Conservation (phyloP, 2,329 filamentous ascomycete genomes). For the Sclerotinia borealis region DNA sequence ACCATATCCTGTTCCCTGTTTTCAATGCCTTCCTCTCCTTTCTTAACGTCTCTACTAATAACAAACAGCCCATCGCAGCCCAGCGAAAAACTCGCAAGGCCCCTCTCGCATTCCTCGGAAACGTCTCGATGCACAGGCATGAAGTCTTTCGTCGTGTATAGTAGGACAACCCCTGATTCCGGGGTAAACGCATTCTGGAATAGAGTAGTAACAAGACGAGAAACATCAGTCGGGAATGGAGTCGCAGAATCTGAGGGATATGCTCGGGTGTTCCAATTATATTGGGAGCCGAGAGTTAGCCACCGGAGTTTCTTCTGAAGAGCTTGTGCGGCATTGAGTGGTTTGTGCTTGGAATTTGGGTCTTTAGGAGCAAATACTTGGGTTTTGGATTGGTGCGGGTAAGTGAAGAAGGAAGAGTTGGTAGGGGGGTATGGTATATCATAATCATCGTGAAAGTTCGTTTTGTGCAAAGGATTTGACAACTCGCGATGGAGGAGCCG, state of each 20-base stretch:
- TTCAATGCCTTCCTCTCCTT: constrained; percentile 23
- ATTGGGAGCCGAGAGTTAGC: constrained; percentile 90
- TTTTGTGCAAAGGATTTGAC: constrained; percentile 67
- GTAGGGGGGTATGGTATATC: constrained; percentile 51
- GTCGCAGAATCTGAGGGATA: constrained; percentile 66
- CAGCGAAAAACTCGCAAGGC: constrained; percentile 77
- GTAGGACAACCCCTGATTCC: constrained; percentile 86
- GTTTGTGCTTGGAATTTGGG: constrained; percentile 58
- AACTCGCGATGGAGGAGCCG: constrained; percentile 74
- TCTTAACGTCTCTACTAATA: constrained; percentile 50
- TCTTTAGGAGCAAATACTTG: constrained; percentile 52
- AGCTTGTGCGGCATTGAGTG: constrained; percentile 63
- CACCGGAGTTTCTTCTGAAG: constrained; percentile 80
- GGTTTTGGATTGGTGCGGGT: constrained; percentile 52
- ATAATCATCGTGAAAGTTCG: constrained; percentile 82
- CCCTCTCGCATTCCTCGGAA: constrained; percentile 72
- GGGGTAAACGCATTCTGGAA: constrained; percentile 68
- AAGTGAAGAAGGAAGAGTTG: constrained; percentile 45
- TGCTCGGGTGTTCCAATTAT: constrained; percentile 83
- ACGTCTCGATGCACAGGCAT: constrained; percentile 92
- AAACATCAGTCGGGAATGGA: constrained; percentile 68
- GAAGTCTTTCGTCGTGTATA: constrained; percentile 85
- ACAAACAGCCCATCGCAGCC: constrained; percentile 90
- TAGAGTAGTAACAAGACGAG: constrained; percentile 56
- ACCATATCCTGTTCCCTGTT: constrained; percentile 35